Evolutionary conservation across 2,329 filamentous ascomycete species (phyloP), one percentile per base, ranked within the genome.

Genomic region (Xylaria polymorpha): DNA sequence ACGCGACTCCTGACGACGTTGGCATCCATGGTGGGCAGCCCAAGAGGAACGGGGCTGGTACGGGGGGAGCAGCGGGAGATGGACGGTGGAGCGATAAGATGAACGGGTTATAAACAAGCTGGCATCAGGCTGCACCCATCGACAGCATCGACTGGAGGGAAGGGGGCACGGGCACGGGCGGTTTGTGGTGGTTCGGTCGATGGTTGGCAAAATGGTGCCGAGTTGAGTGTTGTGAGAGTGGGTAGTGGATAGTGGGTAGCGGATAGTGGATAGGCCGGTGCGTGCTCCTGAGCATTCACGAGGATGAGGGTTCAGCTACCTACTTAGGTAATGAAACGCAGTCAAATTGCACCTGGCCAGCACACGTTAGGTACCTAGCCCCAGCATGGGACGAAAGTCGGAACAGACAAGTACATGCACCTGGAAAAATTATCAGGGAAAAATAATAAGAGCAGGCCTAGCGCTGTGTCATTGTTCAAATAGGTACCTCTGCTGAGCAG

Each of bases 1-100:
- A 95, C 91, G 84, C 92, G 90, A 85, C 88, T 89, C 84, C 92
- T 88, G 81, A 95, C 86, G 80, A 87, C 88, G 81, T 88, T 85
- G 81, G 88, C 88, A 86, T 94, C 92, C 92, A 94, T 94, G 81
- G 78, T 83, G 65, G 70, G 64, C 50, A 55, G 64, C 51, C 64
- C 62, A 63, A 48, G 37, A 25, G 57, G 57, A 50, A 56, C 4
- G 44, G 50, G 57, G 41, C 53, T 56, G 59, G 43, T 32, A 25
- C 14, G 65, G 48, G 41, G 56, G 22, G 14, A 44, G 58, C 39
- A 55, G 44, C 35, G 35, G 35, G 60, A 55, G 32, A 37, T 43
- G 20, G 64, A 53, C 58, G 18, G 56, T 53, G 63, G 59, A 66
- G 59, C 29, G 66, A 68, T 66, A n/a, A 14, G 20, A 53, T 44